Evolutionary conservation across 495 filamentous ascomycete species (phyloP).

Genomic region (Hapsidospora chrysogenum): DNA sequence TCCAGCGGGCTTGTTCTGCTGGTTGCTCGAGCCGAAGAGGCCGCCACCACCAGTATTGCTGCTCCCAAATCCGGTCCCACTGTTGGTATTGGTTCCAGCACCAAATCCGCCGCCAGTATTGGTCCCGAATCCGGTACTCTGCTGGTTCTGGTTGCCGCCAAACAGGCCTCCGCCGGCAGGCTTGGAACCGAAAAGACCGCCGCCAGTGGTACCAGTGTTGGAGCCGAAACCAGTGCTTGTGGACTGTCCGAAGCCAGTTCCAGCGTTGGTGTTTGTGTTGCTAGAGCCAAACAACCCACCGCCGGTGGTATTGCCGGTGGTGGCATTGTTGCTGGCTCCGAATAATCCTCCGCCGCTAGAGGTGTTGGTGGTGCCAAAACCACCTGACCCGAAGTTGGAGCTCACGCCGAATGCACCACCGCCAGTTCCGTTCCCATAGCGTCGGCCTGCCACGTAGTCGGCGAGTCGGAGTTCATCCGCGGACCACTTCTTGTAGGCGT

Average conservation of each 20-base stretch:
- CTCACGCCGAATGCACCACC: conserved; percentile 64
- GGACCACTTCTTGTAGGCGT: conserved; percentile 74
- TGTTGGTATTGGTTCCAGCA: conserved; percentile 18
- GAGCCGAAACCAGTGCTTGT: conserved; percentile 1
- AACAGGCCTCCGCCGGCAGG: conserved; percentile 29
- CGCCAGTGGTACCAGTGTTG: conserved; percentile 4
- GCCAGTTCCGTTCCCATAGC: conserved; percentile 50
- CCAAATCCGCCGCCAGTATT: conserved; percentile 32
- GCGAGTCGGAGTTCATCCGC: conserved; percentile 78
- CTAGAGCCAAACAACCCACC: conserved; percentile 1
- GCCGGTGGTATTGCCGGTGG: not conserved
- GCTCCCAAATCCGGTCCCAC: conserved; percentile 16
- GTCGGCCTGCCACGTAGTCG: conserved; percentile 79
- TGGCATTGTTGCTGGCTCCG: not conserved
- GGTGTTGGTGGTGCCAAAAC: conserved; percentile 21
- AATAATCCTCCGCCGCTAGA: not conserved
- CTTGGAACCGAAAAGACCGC: conserved; percentile 31
- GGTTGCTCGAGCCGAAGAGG: conserved; percentile 26
- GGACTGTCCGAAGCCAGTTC: not conserved
- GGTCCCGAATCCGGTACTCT: conserved; percentile 21
- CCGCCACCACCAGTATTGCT: conserved; percentile 11
- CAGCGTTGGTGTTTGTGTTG: conserved; percentile 7
- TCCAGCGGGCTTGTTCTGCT: conserved; percentile 5
- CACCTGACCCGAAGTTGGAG: conserved; percentile 35
- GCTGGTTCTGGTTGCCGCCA: conserved; percentile 10